Conservation (phyloP, 192 early-diverging fungal species). For the Backusella psychrophila region DNA sequence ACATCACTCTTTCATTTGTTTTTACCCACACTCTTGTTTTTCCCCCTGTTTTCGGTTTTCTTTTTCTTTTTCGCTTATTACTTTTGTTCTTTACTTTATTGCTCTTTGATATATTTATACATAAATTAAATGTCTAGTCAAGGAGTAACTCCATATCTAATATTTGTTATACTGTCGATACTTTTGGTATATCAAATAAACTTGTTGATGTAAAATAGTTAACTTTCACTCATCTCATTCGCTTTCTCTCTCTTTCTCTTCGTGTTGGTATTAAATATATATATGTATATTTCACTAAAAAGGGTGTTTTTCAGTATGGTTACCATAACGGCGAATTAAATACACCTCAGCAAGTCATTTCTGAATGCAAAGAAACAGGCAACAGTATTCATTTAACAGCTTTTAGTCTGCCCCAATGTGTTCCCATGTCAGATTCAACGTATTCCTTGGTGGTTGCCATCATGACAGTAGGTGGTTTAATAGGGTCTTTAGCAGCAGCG, state of each 20-base stretch:
- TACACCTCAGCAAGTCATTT: slow-evolving; percentile 52
- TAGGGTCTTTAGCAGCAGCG: slow-evolving; percentile 72
- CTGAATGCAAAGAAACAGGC: slow-evolving; percentile 29
- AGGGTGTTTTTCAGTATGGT: slow-evolving; percentile 57
- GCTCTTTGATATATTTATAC: neutral
- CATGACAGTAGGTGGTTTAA: slow-evolving; percentile 69
- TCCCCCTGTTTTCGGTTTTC: neutral
- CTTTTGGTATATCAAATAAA: slow-evolving; percentile 2
- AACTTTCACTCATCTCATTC: neutral
- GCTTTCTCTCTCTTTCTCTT: neutral
- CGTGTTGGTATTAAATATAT: no score
- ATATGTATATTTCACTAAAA: neutral
- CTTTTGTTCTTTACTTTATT: neutral
- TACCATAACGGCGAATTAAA: slow-evolving; percentile 62
- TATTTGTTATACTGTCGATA: slow-evolving; percentile 4
- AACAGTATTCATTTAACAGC: neutral
- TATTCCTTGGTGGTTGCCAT: slow-evolving; percentile 60
- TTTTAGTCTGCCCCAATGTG: slow-evolving; percentile 55
- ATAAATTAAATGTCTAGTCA: neutral
- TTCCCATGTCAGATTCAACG: slow-evolving; percentile 62
- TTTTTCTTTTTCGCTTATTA: neutral
- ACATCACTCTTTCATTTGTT: neutral
- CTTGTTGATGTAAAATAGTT: neutral
- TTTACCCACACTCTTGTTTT: neutral
- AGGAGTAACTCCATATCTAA: neutral